Evolutionary conservation across 2,329 filamentous ascomycete species (phyloP).

Genomic region (Alternaria arbusti): DNA sequence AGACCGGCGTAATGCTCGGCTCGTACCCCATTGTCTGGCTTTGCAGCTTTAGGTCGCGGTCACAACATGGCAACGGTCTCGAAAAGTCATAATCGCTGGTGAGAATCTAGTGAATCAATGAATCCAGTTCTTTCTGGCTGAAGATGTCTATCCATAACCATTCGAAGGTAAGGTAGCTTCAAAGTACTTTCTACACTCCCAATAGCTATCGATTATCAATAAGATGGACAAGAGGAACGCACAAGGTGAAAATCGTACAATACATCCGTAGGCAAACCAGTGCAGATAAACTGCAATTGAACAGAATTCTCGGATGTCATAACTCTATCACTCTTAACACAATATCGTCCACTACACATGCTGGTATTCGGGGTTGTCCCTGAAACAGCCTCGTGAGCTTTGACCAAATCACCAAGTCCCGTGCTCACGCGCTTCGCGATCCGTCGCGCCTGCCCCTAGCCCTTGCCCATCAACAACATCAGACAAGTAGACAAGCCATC

Average conservation of each 20-base stretch:
- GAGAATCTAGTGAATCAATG: background rate
- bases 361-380: background rate
- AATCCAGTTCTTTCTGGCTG: background rate
- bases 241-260: background rate
- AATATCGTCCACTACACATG: background rate
- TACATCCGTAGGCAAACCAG: background rate
- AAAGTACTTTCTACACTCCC: background rate
- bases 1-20: background rate
- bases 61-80: background rate
- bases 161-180: background rate
- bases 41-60: background rate
- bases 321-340: background rate
- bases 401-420: constrained; percentile 28
- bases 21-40: background rate
- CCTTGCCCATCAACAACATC: constrained; percentile 9
- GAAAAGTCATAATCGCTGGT: background rate
- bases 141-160: background rate
- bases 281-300: background rate
- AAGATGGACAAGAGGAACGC: background rate
- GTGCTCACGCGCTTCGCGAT: constrained; percentile 37
- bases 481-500: background rate
- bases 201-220: background rate
- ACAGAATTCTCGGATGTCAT: background rate
- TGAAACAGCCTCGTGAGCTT: constrained; percentile 1
- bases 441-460: constrained; percentile 19